A percentile compares a stretch with the other conserved stretches of the same genome.
Evolutionary conservation across 257 asterid species (phyloP).

Genomic region (Solanum habrochaites): DNA sequence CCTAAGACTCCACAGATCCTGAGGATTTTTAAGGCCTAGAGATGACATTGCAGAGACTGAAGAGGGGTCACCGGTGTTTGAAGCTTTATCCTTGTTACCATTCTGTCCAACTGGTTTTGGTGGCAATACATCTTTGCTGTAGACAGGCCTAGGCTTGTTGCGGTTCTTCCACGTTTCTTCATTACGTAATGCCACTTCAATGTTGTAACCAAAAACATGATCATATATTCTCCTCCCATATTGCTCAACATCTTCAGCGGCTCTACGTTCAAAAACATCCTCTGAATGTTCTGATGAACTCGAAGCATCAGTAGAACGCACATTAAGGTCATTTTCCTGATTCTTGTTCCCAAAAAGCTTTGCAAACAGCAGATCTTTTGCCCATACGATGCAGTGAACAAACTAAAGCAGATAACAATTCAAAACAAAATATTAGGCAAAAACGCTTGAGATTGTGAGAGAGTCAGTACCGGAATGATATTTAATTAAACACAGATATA

Average conservation of each 20-base stretch:
- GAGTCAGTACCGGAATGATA: neutral
- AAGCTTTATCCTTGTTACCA: slow-evolving; percentile 46
- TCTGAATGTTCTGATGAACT: slow-evolving; percentile 47
- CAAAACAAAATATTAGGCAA: neutral
- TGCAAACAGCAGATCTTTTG: slow-evolving; percentile 92
- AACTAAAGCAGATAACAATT: slow-evolving; percentile 39
- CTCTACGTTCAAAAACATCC: slow-evolving; percentile 64
- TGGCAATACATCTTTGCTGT: slow-evolving; percentile 49
- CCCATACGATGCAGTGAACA: slow-evolving; percentile 99
- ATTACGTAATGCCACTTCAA: slow-evolving; percentile 82
- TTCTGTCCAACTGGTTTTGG: slow-evolving; percentile 37
- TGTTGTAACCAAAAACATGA: slow-evolving; percentile 93
- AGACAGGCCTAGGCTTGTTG: slow-evolving; percentile 75
- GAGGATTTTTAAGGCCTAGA: slow-evolving; percentile 80
- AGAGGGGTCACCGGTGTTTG: slow-evolving; percentile 29
- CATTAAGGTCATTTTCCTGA: slow-evolving; percentile 87
- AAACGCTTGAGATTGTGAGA: neutral
- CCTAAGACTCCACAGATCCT: slow-evolving; percentile 83
- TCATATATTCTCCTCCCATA: slow-evolving; percentile 88
- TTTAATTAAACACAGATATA: neutral
- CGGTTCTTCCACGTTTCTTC: slow-evolving; percentile 92
- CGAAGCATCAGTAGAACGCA: slow-evolving; percentile 65
- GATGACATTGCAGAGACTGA: slow-evolving; percentile 77
- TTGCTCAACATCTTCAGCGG: slow-evolving; percentile 52
- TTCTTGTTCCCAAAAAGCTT: slow-evolving; percentile 88